Evolutionary conservation across 768 basidiomycete species (phyloP).

Genomic region (Plicaturopsis crispa): DNA sequence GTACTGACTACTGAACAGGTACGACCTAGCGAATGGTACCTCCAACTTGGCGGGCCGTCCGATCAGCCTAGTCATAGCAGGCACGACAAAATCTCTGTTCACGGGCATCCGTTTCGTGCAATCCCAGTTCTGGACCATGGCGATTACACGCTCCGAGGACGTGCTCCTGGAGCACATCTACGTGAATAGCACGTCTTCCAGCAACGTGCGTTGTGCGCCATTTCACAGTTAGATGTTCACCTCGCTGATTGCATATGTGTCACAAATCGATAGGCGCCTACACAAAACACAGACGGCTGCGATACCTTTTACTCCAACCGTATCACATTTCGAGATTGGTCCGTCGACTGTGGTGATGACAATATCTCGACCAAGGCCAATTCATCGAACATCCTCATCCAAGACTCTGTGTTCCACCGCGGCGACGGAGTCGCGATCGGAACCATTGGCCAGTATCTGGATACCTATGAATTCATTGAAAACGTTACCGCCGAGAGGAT

Average conservation of each 20-base stretch:
- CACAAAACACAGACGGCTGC: slow-evolving; percentile 29
- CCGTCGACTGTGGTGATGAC: slow-evolving; percentile 31
- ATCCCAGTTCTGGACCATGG: slow-evolving; percentile 35
- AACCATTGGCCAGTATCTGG: slow-evolving; percentile 28
- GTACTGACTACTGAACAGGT: slow-evolving; percentile 15
- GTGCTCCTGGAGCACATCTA: slow-evolving; percentile 30
- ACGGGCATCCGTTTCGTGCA: slow-evolving; percentile 31
- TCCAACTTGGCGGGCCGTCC: slow-evolving; percentile 30
- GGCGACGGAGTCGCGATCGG: slow-evolving; percentile 34
- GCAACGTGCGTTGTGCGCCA: slow-evolving; percentile 14
- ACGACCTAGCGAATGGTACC: slow-evolving; percentile 27
- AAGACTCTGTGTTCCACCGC: slow-evolving; percentile 27
- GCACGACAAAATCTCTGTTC: slow-evolving; percentile 27
- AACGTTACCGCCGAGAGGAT: slow-evolving; percentile 22
- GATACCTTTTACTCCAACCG: slow-evolving; percentile 30
- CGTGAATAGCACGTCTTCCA: slow-evolving; percentile 29
- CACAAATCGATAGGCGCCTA: slow-evolving; percentile 19
- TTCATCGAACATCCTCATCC: slow-evolving; percentile 31
- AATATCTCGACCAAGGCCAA: slow-evolving; percentile 32
- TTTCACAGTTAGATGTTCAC: neutral
- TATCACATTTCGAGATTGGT: slow-evolving; percentile 29
- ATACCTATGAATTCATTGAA: slow-evolving; percentile 19
- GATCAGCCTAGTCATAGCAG: slow-evolving; percentile 26
- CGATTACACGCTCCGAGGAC: slow-evolving; percentile 24
- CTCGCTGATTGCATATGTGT: neutral